phyloP scores from a whole-genome alignment of 1,139 yeast genomes.

The Blastobotrys capitulatus region DNA sequence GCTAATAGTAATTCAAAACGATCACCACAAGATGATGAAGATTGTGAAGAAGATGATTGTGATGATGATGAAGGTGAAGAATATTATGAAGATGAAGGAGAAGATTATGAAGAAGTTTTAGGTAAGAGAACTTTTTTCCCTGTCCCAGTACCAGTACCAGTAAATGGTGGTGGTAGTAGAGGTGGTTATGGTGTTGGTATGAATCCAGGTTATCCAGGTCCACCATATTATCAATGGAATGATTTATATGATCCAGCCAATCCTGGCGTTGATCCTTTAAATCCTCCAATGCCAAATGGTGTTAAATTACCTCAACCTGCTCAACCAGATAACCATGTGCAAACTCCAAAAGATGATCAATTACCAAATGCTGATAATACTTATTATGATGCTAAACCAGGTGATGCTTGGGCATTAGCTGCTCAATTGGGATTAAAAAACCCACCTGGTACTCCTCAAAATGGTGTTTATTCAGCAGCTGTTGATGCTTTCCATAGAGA shows the following conservation, averaged over 20 bases:
- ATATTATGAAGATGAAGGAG: background rate
- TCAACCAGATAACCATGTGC: conserved; percentile 1
- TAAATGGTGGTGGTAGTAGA: background rate
- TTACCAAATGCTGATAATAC: background rate
- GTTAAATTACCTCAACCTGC: background rate
- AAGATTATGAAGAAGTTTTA: too few relatives aligned
- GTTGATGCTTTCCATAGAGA: background rate
- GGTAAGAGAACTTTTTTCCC: background rate
- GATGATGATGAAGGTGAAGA: background rate
- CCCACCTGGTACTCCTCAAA: conserved; percentile 2
- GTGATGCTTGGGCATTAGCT: conserved; percentile 2
- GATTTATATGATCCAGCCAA: conserved; percentile 2
- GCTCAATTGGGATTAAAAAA: background rate
- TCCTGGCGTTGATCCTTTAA: background rate
- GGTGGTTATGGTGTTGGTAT: background rate
- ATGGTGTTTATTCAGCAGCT: background rate
- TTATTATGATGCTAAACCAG: conserved; percentile 2
- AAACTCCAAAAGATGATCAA: background rate
- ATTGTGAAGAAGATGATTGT: too few relatives aligned
- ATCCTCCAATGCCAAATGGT: conserved; percentile 4
- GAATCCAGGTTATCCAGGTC: background rate
- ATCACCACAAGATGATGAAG: background rate
- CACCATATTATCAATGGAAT: background rate
- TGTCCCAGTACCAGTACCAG: background rate
- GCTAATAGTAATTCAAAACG: background rate